Evolutionary conservation across 2,329 filamentous ascomycete genomes (phyloP), one percentile per base, ranked within the genome.

Genomic region (Hirsutella thompsonii): DNA sequence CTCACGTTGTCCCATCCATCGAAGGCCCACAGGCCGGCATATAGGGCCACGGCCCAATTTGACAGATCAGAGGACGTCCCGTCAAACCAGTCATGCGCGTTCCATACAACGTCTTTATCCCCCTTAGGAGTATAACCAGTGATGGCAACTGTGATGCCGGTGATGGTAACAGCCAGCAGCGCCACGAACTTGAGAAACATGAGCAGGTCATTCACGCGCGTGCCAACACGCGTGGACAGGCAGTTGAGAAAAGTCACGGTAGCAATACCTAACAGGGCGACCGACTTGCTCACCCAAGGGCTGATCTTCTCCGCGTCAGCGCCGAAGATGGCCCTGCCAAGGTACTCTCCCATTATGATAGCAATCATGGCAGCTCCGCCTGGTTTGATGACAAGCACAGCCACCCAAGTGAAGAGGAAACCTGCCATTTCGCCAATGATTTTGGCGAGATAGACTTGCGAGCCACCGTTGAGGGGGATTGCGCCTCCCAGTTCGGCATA

Each of bases 1-100:
- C 82, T 66, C 65, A 92, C 87, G 60, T 98, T 98, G 58, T 98
- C 92, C 92, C 92, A 98, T 23, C 92, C 92, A 57, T 98, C 92
- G 62, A 92, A 98, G 1, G 92, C 92, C 92, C 92, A 98, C 5
- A 98, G 71, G 8, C 92, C 92, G 14, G 88, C 90, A 58, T 98
- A 98, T 37, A 98, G 64, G 0, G 92, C 92, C 37, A 98, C 83
- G 3, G 92, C 92, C 84, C 89, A 96, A 49, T 80, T 81, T 37
- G 83, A 93, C 39, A 83, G 72, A 56, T 89, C 83, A 13, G 70
- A 76, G 47, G 76, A 86, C 4, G 90, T 95, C 42, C 82, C 81
- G 41, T 87, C 81, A 55, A 96, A 96, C 90, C 92, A 95, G 36
- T 79, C 76, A 35, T 78, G 77, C 2, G 75, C 76, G 60, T 92